Conservation (phyloP, 495 filamentous ascomycete species). For the Podospora tetraspora region DNA sequence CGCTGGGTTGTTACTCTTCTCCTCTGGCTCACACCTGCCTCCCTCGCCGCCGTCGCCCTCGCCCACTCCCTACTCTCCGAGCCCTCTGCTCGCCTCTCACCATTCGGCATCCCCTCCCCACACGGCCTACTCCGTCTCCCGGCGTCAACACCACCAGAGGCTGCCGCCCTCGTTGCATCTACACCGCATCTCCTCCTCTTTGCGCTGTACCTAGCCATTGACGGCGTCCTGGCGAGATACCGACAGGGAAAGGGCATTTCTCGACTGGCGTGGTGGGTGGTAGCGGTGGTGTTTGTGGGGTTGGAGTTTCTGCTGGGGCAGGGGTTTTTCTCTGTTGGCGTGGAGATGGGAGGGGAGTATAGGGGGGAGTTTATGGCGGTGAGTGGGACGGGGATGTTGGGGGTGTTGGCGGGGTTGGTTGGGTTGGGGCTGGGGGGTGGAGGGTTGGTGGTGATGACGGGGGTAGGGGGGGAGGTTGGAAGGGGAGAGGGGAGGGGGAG, state of each 20-base stretch:
- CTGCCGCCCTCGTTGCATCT: constrained; percentile 26
- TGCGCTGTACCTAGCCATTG: not conserved
- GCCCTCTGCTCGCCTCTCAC: constrained; percentile 19
- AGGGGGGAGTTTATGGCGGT: constrained; percentile 25
- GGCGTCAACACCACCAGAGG: constrained; percentile 6
- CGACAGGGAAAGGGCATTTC: too few species aligned
- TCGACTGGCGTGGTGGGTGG: constrained; percentile 30
- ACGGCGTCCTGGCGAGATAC: not conserved
- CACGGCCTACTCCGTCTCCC: constrained; percentile 24
- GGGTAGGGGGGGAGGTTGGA: constrained; percentile 25
- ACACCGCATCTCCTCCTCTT: constrained; percentile 40
- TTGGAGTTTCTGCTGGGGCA: constrained; percentile 37
- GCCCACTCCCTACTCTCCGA: constrained; percentile 22
- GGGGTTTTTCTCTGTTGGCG: constrained; percentile 25
- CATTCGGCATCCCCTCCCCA: constrained; percentile 25
- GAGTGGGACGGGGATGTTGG: constrained; percentile 32
- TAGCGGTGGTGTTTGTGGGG: constrained; percentile 32
- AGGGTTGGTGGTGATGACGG: constrained; percentile 32
- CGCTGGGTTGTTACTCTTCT: constrained; percentile 31
- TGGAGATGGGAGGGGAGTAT: not conserved
- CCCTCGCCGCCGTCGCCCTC: constrained; percentile 30
- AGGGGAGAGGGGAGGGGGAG: constrained; percentile 31
- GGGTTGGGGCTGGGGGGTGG: constrained; percentile 27
- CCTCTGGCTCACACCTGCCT: constrained; percentile 26
- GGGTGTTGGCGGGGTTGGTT: constrained; percentile 32